phyloP scores from a whole-genome alignment of 2,329 filamentous ascomycete species.

The Amphichorda felina region DNA sequence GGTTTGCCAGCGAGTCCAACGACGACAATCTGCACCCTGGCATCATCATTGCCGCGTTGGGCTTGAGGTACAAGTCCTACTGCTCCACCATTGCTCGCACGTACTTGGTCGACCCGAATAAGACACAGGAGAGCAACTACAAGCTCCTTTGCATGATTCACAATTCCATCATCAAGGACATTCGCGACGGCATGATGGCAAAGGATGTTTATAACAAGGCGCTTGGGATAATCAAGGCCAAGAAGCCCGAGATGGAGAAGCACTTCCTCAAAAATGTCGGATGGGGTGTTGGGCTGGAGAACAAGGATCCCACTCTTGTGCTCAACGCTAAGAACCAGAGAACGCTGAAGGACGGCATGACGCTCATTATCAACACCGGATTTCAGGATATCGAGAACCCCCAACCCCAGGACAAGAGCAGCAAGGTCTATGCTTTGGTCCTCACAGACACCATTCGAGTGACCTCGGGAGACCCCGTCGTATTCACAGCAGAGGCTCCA shows the following conservation, averaged over 20 bases:
- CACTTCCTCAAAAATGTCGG: constrained; percentile 90
- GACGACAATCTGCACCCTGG: constrained; percentile 77
- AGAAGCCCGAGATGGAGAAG: constrained; percentile 91
- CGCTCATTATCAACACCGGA: constrained; percentile 78
- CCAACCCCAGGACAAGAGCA: constrained; percentile 79
- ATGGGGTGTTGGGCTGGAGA: constrained; percentile 86
- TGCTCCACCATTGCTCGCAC: constrained; percentile 86
- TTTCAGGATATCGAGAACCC: constrained; percentile 84
- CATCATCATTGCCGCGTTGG: constrained; percentile 86
- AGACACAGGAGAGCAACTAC: constrained; percentile 89
- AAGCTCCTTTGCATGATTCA: constrained; percentile 78
- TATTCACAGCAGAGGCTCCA: constrained; percentile 89
- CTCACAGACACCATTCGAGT: constrained; percentile 92
- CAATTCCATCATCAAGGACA: constrained; percentile 79
- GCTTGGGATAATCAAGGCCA: constrained; percentile 64
- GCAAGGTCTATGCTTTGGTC: constrained; percentile 77
- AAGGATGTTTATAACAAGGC: constrained; percentile 93
- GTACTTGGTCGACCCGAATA: constrained; percentile 94
- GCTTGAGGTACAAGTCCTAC: constrained; percentile 91
- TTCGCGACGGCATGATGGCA: constrained; percentile 72
- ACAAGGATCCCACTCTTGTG: constrained; percentile 69
- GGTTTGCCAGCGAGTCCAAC: constrained; percentile 66
- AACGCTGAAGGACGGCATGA: constrained; percentile 91
- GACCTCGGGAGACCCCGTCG: constrained; percentile 61
- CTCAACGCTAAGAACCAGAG: constrained; percentile 80